Percentiles rank a stretch among this genome's conserved stretches.
phyloP scores from a whole-genome alignment of 176 grass and related monocot genomes.

The Pontederia paniculata region DNA sequence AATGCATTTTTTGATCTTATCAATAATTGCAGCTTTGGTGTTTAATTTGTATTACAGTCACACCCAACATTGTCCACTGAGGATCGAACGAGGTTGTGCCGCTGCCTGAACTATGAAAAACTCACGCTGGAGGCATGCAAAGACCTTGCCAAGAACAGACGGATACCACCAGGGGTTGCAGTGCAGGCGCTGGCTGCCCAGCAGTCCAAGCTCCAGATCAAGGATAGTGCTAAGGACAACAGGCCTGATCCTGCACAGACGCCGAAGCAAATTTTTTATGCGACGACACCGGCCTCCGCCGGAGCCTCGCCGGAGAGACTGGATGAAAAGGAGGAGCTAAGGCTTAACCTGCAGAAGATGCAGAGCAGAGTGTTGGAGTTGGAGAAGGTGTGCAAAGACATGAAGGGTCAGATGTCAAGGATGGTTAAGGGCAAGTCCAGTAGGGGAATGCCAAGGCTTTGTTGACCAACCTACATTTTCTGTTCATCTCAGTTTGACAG shows the following conservation, averaged over 20 bases:
- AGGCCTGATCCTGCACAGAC: slow-evolving; percentile 21
- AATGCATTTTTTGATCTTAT: neutral
- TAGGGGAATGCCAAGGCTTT: slow-evolving; percentile 32
- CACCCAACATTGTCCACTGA: slow-evolving; percentile 40
- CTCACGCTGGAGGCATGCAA: slow-evolving; percentile 80
- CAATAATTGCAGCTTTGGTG: neutral
- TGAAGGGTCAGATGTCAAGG: slow-evolving; percentile 64
- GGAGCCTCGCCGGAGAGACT: slow-evolving; percentile 1
- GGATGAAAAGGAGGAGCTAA: slow-evolving; percentile 51
- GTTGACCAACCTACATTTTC: neutral
- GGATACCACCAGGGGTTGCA: slow-evolving; percentile 61
- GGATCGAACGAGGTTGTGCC: slow-evolving; percentile 48
- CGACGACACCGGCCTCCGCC: neutral
- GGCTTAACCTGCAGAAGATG: slow-evolving; percentile 52
- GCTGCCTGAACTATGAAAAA: slow-evolving; percentile 90
- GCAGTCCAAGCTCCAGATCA: slow-evolving; percentile 47
- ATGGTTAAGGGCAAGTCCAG: slow-evolving; percentile 39
- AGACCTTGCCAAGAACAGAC: slow-evolving; percentile 68
- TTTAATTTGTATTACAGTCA: slow-evolving; percentile 33
- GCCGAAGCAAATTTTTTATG: slow-evolving; percentile 14
- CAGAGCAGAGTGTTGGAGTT: slow-evolving; percentile 71
- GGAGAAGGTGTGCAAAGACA: slow-evolving; percentile 69
- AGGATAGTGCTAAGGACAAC: neutral
- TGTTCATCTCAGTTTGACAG: too few species aligned
- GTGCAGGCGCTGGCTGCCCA: slow-evolving; percentile 74